A percentile compares a stretch with the other conserved stretches of the same genome.
phyloP scores from a whole-genome alignment of 768 basidiomycete genomes.

The Lactarius vividus region DNA sequence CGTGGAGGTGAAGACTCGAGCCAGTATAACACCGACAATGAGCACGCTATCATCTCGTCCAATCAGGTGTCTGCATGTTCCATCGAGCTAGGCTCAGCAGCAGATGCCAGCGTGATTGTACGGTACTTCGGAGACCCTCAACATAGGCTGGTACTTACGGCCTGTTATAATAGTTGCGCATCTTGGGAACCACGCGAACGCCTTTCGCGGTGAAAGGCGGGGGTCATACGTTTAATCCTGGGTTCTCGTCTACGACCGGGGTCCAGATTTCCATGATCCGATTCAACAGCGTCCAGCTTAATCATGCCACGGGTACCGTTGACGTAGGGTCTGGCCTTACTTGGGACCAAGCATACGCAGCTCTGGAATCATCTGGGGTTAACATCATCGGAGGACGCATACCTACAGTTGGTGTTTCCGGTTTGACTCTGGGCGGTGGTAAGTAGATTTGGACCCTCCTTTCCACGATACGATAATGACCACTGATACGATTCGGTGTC shows the following conservation, averaged over 20 bases:
- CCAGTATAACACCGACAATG: too few relatives aligned
- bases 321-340: conserved; percentile 30
- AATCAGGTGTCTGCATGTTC: conserved; percentile 14
- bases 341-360: conserved; percentile 31
- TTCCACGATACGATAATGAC: too few relatives aligned
- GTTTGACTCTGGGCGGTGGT: too few relatives aligned
- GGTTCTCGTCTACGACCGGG: conserved; percentile 32
- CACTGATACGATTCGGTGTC: too few relatives aligned
- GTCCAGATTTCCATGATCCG: conserved; percentile 31
- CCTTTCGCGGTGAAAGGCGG: conserved; percentile 6
- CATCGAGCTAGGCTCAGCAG: conserved; percentile 25
- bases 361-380: conserved; percentile 21
- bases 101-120: conserved; percentile 25
- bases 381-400: conserved; percentile 28
- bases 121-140: neutral
- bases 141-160: neutral
- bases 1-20: too few relatives aligned
- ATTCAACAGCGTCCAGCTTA: conserved; percentile 19
- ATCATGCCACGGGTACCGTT: conserved; percentile 10
- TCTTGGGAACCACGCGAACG: conserved; percentile 7
- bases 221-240: conserved; percentile 28
- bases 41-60: too few relatives aligned
- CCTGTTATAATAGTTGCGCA: neutral
- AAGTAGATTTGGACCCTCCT: too few relatives aligned
- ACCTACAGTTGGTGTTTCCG: too few relatives aligned